Base-by-base conservation (phyloP, 2,329 filamentous ascomycete genomes). In the Penicillium crustosum region DNA sequence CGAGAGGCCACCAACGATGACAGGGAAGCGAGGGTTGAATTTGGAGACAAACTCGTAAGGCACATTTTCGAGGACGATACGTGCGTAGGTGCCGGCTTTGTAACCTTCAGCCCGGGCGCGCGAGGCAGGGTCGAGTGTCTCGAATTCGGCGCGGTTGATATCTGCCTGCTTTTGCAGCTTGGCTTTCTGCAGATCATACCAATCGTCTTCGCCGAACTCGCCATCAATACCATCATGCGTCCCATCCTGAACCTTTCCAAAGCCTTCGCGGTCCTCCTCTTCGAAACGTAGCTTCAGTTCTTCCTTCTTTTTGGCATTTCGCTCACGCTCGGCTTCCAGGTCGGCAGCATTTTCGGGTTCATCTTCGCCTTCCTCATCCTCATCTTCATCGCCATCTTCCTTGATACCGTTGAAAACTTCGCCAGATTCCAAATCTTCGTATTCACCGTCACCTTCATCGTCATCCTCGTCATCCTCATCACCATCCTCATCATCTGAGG, bases 181-280 rank as follows among this genome's bases (percentile, higher is more conserved):
- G 33, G 94, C 91, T 78, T 99, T 99, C 73, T 99, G 94, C 29
- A 90, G 86, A 71, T 97, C 94, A 73, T 99, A 99, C 95, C 95
- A 99, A 55, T 99, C 91, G 72, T 99, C 94, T 75, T 99, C 94
- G 52, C 93, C 94, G 69, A 96, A 97, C 58, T 86, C 80, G 53
- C 93, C 86, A 6, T 86, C 81, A 3, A 83, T 82, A 35, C 83
- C 88, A 31, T 84, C 86, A 64, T 89, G 89, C 50, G 88, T 86
- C 29, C 90, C 87, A 71, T 95, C 95, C 75, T 94, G 91, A 70
- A 95, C 95, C 68, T 90, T 86, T 7, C 71, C 77, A 72, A 97
- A 93, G 0, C 94, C 94, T 72, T 99, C 94, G n/a, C 91, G 85
- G 71, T 99, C 94, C 80, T 99, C 94, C 75, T 97, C 93, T 70